Evolutionary conservation across 345 rosid species (phyloP).

Genomic region (Sonneratia caseolaris): DNA sequence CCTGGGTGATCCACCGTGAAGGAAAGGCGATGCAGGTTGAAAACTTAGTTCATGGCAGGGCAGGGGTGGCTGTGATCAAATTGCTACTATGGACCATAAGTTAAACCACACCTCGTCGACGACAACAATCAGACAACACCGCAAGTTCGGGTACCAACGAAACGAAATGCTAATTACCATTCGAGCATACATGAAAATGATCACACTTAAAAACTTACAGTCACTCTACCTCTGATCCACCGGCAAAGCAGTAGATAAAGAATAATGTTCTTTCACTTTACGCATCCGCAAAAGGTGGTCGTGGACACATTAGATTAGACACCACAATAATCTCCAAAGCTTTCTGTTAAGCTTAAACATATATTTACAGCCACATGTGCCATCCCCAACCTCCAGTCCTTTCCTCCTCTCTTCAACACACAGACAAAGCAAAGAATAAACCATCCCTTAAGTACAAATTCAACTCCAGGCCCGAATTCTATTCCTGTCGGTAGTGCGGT

Average conservation of each 20-base stretch:
- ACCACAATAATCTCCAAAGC: slow-evolving; percentile 4
- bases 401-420: neutral
- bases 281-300: neutral
- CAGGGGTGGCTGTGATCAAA: too few relatives aligned
- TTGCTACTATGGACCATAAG: too few relatives aligned
- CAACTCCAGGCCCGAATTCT: slow-evolving; percentile 10
- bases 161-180: too few relatives aligned
- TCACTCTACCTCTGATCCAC: too few relatives aligned
- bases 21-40: too few relatives aligned
- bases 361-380: slow-evolving; percentile 23
- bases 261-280: neutral
- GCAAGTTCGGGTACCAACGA: too few relatives aligned
- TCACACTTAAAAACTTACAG: too few relatives aligned
- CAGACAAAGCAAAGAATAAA: slow-evolving; percentile 1
- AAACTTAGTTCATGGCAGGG: too few relatives aligned
- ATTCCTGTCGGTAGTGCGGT: slow-evolving; percentile 5
- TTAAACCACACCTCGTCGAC: too few relatives aligned
- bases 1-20: too few relatives aligned
- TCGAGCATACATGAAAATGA: too few relatives aligned
- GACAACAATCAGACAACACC: too few relatives aligned
- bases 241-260: neutral
- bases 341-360: neutral
- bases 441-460: slow-evolving; percentile 6
- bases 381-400: slow-evolving; percentile 3
- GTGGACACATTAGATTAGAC: neutral